Percentiles rank a stretch among this genome's conserved stretches.
Conservation (phyloP, 83 land plant genomes). For the Isoetes engelmannii region DNA sequence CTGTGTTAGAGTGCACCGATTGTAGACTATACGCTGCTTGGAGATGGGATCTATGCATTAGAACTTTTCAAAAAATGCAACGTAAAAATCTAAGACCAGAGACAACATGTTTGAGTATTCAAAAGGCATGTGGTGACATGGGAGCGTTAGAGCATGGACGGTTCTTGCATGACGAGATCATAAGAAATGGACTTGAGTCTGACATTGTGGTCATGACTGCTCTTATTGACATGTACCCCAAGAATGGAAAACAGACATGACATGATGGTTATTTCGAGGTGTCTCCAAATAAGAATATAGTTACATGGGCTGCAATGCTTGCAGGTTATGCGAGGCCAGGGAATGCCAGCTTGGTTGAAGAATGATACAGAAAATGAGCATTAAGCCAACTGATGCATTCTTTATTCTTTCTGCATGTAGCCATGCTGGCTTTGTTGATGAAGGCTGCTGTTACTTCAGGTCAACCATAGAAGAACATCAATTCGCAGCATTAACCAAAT, state of each 20-base stretch:
- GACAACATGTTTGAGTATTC: slow-evolving; percentile 6
- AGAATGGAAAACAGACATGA: not conserved
- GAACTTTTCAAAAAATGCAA: slow-evolving; percentile 10
- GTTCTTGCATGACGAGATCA: slow-evolving; percentile 13
- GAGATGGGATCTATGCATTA: slow-evolving; percentile 2
- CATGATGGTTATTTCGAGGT: slow-evolving; percentile 4
- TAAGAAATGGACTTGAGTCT: slow-evolving; percentile 6
- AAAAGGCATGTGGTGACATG: slow-evolving; percentile 15
- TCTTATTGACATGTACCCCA: slow-evolving; percentile 12
- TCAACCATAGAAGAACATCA: too few relatives aligned
- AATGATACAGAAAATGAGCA: not conserved
- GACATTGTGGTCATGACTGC: slow-evolving; percentile 10
- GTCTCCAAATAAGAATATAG: slow-evolving; percentile 8
- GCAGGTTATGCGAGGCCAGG: slow-evolving; percentile 13
- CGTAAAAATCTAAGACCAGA: slow-evolving; percentile 7
- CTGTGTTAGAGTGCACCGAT: slow-evolving; percentile 16
- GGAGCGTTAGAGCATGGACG: slow-evolving; percentile 7
- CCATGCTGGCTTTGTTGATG: too few relatives aligned
- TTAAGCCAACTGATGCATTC: slow-evolving; percentile 10
- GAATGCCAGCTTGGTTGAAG: not conserved
- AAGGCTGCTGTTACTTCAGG: too few relatives aligned
- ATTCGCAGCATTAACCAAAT: too few relatives aligned
- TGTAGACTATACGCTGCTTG: slow-evolving; percentile 7
- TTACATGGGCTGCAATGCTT: slow-evolving; percentile 20
- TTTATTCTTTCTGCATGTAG: slow-evolving; percentile 11